phyloP scores from a whole-genome alignment of 768 basidiomycete species.

The Tylopilus balloui region DNA sequence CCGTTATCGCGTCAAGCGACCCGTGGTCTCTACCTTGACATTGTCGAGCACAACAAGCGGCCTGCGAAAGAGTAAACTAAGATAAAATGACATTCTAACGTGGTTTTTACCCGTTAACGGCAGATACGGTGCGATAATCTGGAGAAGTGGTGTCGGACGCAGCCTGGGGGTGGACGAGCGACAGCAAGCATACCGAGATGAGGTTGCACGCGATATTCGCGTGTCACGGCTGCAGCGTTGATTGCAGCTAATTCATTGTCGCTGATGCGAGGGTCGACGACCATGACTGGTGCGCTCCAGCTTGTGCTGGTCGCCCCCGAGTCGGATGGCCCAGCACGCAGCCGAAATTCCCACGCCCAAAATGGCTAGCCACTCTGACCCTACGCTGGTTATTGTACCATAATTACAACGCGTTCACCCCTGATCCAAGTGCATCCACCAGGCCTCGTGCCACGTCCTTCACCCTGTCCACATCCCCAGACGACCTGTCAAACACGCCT shows the following conservation, averaged over 20 bases:
- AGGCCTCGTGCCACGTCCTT: constrained; percentile 41
- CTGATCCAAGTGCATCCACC: constrained; percentile 35
- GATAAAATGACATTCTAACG: neutral
- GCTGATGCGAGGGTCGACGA: constrained; percentile 54
- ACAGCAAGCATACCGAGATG: constrained; percentile 60
- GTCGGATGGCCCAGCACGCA: constrained; percentile 2
- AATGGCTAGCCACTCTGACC: neutral
- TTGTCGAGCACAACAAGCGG: constrained; percentile 97
- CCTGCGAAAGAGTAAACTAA: constrained; percentile 38
- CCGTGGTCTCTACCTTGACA: constrained; percentile 69
- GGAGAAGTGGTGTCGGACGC: constrained; percentile 13
- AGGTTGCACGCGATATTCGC: constrained; percentile 83
- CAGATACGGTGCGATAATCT: constrained; percentile 99
- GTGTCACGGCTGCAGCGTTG: constrained; percentile 86
- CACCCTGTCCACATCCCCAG: constrained; percentile 35
- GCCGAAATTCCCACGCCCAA: constrained; percentile 24
- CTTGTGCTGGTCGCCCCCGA: constrained; percentile 8
- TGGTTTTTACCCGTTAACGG: constrained; percentile 83
- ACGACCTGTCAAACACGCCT: constrained; percentile 43
- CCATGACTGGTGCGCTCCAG: constrained; percentile 30
- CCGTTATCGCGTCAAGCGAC: neutral
- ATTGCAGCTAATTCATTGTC: constrained; percentile 73
- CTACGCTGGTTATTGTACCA: neutral
- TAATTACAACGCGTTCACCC: constrained; percentile 25
- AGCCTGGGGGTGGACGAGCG: constrained; percentile 1